Percentiles rank a stretch among this genome's conserved stretches.
phyloP scores from a whole-genome alignment of 495 filamentous ascomycete species.

The Tuber brumale region DNA sequence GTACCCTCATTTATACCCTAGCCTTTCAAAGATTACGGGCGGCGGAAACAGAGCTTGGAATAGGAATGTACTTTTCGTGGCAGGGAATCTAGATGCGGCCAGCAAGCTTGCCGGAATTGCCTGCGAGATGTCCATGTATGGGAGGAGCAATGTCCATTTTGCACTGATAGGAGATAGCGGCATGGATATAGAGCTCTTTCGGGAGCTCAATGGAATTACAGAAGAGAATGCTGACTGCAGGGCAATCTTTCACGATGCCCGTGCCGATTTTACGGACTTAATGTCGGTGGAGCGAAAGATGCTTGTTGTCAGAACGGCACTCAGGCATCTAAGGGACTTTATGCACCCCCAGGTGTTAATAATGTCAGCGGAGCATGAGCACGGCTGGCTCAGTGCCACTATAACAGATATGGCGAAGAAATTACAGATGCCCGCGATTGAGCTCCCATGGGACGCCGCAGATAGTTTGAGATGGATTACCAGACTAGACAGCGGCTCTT shows the following conservation, averaged over 20 bases:
- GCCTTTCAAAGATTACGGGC: conserved; percentile 15
- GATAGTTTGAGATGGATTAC: conserved; percentile 61
- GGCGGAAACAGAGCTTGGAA: conserved; percentile 35
- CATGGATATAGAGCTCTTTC: conserved; percentile 50
- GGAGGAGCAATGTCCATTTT: conserved; percentile 51
- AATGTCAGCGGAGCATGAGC: conserved; percentile 47
- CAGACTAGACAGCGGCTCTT: conserved; percentile 53
- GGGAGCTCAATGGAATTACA: conserved; percentile 49
- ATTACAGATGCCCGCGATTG: conserved; percentile 48
- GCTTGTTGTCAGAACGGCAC: conserved; percentile 44
- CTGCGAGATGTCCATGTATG: conserved; percentile 50
- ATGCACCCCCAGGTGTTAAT: conserved; percentile 51
- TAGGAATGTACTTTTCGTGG: conserved; percentile 51
- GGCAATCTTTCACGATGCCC: conserved; percentile 52
- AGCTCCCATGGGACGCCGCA: conserved; percentile 49
- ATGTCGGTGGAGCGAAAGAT: conserved; percentile 50
- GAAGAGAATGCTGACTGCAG: conserved; percentile 45
- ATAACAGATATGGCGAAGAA: conserved; percentile 44
- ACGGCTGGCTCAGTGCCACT: conserved; percentile 46
- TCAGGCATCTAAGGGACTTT: conserved; percentile 48
- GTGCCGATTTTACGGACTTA: conserved; percentile 47
- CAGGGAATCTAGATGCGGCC: conserved; percentile 48
- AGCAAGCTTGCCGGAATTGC: conserved; percentile 53
- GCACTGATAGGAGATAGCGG: conserved; percentile 51
- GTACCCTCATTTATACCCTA: conserved; percentile 31